phyloP scores from a whole-genome alignment of 345 rosid species.

The Boechera stricta region DNA sequence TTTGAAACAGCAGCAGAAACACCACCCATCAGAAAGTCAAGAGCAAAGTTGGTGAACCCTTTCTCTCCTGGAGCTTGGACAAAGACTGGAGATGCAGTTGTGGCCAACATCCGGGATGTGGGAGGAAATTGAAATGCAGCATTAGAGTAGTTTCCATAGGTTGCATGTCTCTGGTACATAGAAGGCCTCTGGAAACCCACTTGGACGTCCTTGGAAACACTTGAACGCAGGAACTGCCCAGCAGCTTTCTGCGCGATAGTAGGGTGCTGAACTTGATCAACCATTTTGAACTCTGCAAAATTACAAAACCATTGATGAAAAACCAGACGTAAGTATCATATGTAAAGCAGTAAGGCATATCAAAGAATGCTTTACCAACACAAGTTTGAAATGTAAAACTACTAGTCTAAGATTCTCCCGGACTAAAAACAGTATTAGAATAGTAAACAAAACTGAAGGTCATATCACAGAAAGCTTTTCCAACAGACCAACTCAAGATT shows the following conservation, averaged over 20 bases:
- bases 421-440: not conserved
- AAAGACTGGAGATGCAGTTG: slow-evolving; percentile 56
- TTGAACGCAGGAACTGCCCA: slow-evolving; percentile 61
- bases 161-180: slow-evolving; percentile 55
- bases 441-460: not conserved
- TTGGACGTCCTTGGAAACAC: slow-evolving; percentile 53
- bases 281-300: slow-evolving; percentile 66
- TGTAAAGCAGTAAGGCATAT: not conserved
- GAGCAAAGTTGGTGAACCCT: slow-evolving; percentile 61
- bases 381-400: not conserved
- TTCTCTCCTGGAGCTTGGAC: slow-evolving; percentile 77
- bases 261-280: slow-evolving; percentile 77
- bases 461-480: not conserved
- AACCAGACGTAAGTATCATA: not conserved
- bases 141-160: slow-evolving; percentile 69
- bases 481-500: not conserved
- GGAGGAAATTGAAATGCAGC: slow-evolving; percentile 62
- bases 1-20: slow-evolving; percentile 84
- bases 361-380: not conserved
- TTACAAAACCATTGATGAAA: not conserved
- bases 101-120: slow-evolving; percentile 43
- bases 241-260: slow-evolving; percentile 68
- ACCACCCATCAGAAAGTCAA: slow-evolving; percentile 83
- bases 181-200: slow-evolving; percentile 61
- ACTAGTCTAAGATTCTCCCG: not conserved